Evolutionary conservation across 345 rosid species (phyloP).

Genomic region (Gossypium raimondii): DNA sequence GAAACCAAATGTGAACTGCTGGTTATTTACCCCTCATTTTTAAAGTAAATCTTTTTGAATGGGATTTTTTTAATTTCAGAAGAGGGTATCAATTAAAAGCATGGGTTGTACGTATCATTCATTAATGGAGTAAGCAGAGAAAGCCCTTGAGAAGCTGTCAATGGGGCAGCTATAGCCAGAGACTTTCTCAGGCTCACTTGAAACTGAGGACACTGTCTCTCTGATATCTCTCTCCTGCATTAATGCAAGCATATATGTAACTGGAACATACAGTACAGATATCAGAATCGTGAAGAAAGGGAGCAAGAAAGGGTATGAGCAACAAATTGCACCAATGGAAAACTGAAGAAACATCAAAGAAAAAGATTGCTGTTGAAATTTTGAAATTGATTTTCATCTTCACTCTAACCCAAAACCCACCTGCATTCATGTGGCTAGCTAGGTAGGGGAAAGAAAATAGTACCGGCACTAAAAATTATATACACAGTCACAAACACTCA

Average conservation of each 20-base stretch:
- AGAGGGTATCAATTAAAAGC: conserved; percentile 1
- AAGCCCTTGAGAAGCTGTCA: conserved; percentile 38
- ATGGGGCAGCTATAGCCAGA: conserved; percentile 18
- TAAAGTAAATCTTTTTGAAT: conserved; percentile 6
- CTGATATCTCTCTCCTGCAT: conserved; percentile 22
- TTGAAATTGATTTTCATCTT: conserved; percentile 25
- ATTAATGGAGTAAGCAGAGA: conserved; percentile 39
- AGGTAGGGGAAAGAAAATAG: conserved; percentile 15
- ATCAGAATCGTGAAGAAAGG: conserved; percentile 28
- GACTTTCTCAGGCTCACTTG: conserved; percentile 20
- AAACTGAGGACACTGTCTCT: conserved; percentile 19
- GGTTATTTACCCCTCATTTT: neutral
- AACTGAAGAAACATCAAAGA: conserved; percentile 22
- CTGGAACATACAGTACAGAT: conserved; percentile 29
- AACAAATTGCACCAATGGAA: conserved; percentile 32
- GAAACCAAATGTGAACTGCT: conserved; percentile 15
- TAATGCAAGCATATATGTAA: conserved; percentile 31
- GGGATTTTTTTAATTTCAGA: conserved; percentile 12
- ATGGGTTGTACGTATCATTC: conserved; percentile 22
- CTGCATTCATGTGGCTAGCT: conserved; percentile 35
- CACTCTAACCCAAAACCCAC: conserved; percentile 37
- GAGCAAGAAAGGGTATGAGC: conserved; percentile 10
- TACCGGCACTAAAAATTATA: conserved; percentile 36
- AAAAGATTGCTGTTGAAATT: conserved; percentile 21
- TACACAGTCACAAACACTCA: conserved; percentile 39